phyloP scores from a whole-genome alignment of 352 stramenopile species.

The Pythium angustatum region DNA sequence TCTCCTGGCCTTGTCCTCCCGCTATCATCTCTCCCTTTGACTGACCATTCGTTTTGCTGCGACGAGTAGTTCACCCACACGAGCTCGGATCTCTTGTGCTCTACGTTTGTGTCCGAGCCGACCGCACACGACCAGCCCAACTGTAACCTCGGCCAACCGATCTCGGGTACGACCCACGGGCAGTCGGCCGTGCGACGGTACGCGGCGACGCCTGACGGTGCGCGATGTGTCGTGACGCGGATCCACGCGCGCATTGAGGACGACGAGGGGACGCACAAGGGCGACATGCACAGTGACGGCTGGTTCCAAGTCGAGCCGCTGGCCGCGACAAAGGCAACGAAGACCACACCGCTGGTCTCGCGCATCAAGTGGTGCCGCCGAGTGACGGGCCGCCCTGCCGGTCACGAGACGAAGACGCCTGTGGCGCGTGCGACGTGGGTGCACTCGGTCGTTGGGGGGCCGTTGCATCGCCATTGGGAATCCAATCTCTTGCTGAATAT shows the following conservation, averaged over 20 bases:
- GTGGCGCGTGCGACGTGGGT: background rate
- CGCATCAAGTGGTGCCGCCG: constrained; percentile 13
- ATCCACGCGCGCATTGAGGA: background rate
- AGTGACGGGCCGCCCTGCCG: background rate
- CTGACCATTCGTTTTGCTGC: too few species aligned
- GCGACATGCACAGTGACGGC: constrained; percentile 7
- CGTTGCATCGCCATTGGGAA: constrained; percentile 6
- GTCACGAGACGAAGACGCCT: background rate
- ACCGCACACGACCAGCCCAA: background rate
- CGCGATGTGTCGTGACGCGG: background rate
- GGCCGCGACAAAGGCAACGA: background rate
- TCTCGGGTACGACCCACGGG: constrained; percentile 4
- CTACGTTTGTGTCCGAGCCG: constrained; percentile 9
- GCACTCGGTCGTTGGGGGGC: constrained; percentile 16
- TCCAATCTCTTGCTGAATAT: constrained; percentile 1
- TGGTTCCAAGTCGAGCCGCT: constrained; percentile 15
- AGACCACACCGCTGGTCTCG: background rate
- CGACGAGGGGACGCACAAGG: background rate
- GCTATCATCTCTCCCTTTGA: background rate
- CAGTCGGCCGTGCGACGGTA: constrained; percentile 5
- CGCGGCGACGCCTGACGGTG: background rate
- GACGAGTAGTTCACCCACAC: constrained; percentile 4
- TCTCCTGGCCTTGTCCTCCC: too few species aligned
- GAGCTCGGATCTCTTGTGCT: background rate
- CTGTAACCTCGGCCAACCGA: constrained; percentile 16